Evolutionary conservation across 257 asterid genomes (phyloP).

Genomic region (Cinchona pubescens): DNA sequence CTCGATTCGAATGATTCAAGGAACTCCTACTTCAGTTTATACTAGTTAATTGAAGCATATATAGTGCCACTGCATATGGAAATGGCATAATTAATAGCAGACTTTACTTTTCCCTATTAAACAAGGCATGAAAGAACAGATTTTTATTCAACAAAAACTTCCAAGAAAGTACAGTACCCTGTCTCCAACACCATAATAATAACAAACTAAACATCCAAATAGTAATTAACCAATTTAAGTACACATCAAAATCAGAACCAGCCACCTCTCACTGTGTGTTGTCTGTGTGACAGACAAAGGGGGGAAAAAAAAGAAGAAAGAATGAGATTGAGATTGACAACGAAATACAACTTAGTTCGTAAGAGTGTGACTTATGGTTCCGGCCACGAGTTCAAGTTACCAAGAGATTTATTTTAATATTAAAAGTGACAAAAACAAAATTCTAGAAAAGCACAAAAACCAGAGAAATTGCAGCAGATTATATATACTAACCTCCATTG

Average conservation of each 20-base stretch:
- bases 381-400: too few relatives aligned
- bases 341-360: too few relatives aligned
- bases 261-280: background rate
- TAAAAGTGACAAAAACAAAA: slow-evolving; percentile 7
- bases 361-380: too few relatives aligned
- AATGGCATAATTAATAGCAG: background rate
- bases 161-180: background rate
- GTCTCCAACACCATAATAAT: background rate
- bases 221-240: background rate
- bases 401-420: too few relatives aligned
- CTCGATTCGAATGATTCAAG: background rate
- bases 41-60: background rate
- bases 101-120: background rate
- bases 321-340: too few relatives aligned
- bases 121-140: background rate
- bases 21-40: background rate
- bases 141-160: background rate
- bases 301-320: too few relatives aligned
- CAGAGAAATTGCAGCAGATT: background rate
- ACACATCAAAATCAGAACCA: slow-evolving; percentile 20
- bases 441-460: background rate
- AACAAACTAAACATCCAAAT: background rate
- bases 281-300: background rate
- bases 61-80: background rate
- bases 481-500: slow-evolving; percentile 71